Conservation (phyloP, 345 rosid species). For the Microcos paniculata region DNA sequence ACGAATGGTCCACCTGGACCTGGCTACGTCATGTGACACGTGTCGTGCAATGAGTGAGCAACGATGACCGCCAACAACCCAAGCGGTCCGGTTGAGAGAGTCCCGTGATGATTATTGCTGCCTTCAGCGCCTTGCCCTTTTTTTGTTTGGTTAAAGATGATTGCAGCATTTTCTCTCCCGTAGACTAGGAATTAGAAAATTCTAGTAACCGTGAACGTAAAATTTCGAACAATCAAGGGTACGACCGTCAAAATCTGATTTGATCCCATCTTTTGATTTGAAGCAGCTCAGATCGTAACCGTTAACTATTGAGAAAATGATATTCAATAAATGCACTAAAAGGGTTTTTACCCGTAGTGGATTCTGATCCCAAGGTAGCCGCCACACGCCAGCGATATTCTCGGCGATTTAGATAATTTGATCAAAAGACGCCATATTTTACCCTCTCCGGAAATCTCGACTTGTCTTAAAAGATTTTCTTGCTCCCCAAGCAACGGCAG, state of each 20-base stretch:
- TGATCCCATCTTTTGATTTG: not conserved
- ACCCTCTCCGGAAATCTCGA: no score
- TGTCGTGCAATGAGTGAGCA: not conserved
- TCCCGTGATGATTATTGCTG: no score
- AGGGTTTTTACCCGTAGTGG: not conserved
- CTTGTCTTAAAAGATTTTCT: no score
- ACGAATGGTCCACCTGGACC: no score
- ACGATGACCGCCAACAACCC: not conserved
- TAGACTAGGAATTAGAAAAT: no score
- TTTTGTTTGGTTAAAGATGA: no score
- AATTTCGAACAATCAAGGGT: no score
- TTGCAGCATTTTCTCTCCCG: no score
- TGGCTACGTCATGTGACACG: not conserved
- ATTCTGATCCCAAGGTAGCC: not conserved
- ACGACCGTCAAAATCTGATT: no score
- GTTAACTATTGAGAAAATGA: not conserved
- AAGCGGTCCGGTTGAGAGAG: not conserved
- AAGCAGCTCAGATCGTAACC: not conserved
- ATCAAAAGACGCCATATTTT: not conserved
- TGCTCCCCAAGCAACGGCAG: no score
- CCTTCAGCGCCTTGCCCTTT: no score
- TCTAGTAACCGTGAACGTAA: no score
- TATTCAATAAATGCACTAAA: not conserved
- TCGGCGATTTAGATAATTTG: not conserved
- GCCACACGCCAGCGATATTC: conserved; percentile 9